These are phyloP conservation scores for Sporisorium graminicola DNA, from an alignment of 1,284 basidiomycete genomes.

Conservation along the genomic window DNA sequence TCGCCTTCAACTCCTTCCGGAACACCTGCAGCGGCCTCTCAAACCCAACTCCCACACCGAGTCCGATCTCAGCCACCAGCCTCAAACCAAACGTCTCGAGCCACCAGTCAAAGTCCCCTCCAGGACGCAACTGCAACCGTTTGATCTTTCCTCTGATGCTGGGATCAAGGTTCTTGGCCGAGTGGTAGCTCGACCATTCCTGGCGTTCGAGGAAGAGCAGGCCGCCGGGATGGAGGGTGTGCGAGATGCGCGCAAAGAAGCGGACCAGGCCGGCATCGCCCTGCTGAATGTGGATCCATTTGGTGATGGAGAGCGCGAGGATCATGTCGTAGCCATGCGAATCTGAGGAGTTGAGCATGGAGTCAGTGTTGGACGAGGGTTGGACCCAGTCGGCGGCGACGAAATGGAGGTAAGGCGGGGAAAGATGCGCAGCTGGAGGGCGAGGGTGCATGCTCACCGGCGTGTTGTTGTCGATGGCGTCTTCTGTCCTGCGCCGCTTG, in stretches of 20 bases:
- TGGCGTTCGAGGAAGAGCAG: slow-evolving; percentile 34
- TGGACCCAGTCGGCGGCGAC: slow-evolving; percentile 29
- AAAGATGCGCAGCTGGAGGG: not conserved
- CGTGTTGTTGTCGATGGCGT: not conserved
- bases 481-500: slow-evolving; percentile 2
- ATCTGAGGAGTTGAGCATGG: not conserved
- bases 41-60: slow-evolving; percentile 26
- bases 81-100: slow-evolving; percentile 20
- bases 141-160: slow-evolving; percentile 27
- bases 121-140: slow-evolving; percentile 29
- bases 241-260: slow-evolving; percentile 29
- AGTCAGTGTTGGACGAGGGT: not conserved
- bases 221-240: slow-evolving; percentile 15
- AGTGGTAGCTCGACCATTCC: slow-evolving; percentile 40
- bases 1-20: not conserved
- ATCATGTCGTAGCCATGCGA: slow-evolving; percentile 11
- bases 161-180: slow-evolving; percentile 16
- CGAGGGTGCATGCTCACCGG: too few relatives aligned
- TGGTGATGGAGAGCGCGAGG: slow-evolving; percentile 45
- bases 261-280: slow-evolving; percentile 25
- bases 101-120: slow-evolving; percentile 39
- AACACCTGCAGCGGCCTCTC: slow-evolving; percentile 33
- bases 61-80: slow-evolving; percentile 10
- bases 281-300: slow-evolving; percentile 52
- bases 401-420: slow-evolving; percentile 14